Evolutionary conservation across 192 early-diverging fungal genomes (phyloP).

Genomic region (Chytriomyces sp.): DNA sequence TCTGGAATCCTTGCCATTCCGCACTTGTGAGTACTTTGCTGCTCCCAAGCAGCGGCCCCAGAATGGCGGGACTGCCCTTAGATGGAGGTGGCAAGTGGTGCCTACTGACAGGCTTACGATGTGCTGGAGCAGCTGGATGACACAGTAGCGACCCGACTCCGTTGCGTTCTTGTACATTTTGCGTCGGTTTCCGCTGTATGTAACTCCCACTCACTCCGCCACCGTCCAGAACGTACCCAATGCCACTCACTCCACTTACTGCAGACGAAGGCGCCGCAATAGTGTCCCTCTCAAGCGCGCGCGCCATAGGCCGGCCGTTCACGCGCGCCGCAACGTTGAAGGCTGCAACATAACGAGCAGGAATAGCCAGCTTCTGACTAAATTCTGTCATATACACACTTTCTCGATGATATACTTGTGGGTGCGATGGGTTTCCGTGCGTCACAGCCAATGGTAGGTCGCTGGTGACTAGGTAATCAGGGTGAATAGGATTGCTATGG

Average conservation of each 20-base stretch:
- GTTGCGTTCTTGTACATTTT: not conserved
- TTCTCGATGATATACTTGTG: constrained; percentile 23
- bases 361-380: constrained; percentile 9
- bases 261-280: not conserved
- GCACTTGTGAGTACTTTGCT: not conserved
- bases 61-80: constrained; percentile 13
- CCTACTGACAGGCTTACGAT: not conserved
- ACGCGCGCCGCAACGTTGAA: constrained; percentile 26
- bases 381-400: constrained; percentile 29
- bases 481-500: constrained; percentile 29
- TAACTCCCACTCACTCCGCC: not conserved
- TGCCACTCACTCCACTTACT: not conserved
- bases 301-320: constrained; percentile 20
- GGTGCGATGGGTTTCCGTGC: not conserved
- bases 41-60: constrained; percentile 22
- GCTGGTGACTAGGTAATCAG: constrained; percentile 15
- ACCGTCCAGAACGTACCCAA: not conserved
- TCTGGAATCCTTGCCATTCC: constrained; percentile 31
- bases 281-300: not conserved
- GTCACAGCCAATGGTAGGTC: no score
- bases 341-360: constrained; percentile 25
- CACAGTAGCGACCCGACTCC: not conserved
- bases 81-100: not conserved
- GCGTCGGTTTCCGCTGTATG: not conserved
- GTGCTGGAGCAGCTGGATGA: not conserved